Conservation (phyloP, 1,284 basidiomycete species). For the Dichomitus squalens region DNA sequence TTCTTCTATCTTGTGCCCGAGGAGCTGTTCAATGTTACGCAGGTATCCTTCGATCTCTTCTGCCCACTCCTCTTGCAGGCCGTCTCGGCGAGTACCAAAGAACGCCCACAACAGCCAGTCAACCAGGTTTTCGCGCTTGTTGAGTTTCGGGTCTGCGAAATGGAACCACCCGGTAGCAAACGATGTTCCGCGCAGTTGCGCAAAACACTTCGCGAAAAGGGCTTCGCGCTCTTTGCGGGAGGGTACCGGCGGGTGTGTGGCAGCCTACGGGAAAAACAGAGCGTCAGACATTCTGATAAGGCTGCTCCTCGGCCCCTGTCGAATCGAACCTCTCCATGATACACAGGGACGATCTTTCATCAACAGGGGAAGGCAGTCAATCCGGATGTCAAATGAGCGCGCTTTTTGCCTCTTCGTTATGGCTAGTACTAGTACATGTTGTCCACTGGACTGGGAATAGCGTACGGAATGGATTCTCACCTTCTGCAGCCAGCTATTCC, state of each 20-base stretch:
- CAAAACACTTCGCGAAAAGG: slow-evolving; percentile 52
- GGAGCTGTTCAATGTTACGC: slow-evolving; percentile 36
- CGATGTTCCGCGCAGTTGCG: slow-evolving; percentile 31
- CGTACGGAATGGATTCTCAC: slow-evolving; percentile 37
- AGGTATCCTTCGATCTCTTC: slow-evolving; percentile 52
- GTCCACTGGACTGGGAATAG: too few relatives aligned
- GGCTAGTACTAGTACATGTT: too few relatives aligned
- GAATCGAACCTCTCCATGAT: too few relatives aligned
- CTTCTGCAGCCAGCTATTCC: slow-evolving; percentile 48
- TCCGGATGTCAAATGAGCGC: too few relatives aligned
- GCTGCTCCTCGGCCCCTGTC: too few relatives aligned
- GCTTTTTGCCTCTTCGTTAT: too few relatives aligned
- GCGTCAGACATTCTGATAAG: too few relatives aligned
- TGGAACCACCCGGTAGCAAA: slow-evolving; percentile 61
- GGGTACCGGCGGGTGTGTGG: slow-evolving; percentile 41
- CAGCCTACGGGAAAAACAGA: too few relatives aligned
- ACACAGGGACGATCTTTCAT: too few relatives aligned
- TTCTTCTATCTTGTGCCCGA: slow-evolving; percentile 41
- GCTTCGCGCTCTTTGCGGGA: slow-evolving; percentile 45
- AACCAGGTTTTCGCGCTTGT: slow-evolving; percentile 50
- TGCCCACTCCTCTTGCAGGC: slow-evolving; percentile 42
- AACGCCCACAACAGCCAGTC: slow-evolving; percentile 72
- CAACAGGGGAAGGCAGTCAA: too few relatives aligned
- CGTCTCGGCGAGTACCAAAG: slow-evolving; percentile 42
- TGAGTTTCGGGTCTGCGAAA: slow-evolving; percentile 23